Conservation (phyloP, 768 basidiomycete species). For the Amanita polypyramis region DNA sequence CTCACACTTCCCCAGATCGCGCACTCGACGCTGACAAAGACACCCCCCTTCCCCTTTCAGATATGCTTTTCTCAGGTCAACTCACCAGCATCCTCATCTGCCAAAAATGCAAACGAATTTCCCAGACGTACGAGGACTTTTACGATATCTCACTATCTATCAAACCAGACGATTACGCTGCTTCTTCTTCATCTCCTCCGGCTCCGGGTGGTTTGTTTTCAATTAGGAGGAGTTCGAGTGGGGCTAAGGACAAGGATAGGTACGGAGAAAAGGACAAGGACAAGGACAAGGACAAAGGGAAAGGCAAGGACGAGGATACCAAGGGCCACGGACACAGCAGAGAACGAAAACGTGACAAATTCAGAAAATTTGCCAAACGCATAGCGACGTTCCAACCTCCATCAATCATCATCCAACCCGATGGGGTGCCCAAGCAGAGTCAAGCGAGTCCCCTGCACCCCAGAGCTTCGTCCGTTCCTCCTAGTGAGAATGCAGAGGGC, state of each 20-base stretch:
- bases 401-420: not conserved
- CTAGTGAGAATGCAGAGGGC: conserved; percentile 19
- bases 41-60: conserved; percentile 35
- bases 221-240: not conserved
- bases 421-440: no score
- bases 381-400: conserved; percentile 29
- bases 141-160: conserved; percentile 88
- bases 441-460: conserved; percentile 13
- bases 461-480: conserved; percentile 53
- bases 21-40: not conserved
- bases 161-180: conserved; percentile 63
- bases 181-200: not conserved
- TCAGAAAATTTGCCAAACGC: conserved; percentile 65
- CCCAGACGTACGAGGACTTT: conserved; percentile 89
- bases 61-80: conserved; percentile 85
- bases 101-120: conserved; percentile 88
- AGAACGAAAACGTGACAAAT: conserved; percentile 65
- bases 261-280: not conserved
- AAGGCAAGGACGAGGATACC: conserved; percentile 11
- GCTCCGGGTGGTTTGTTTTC: not conserved
- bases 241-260: not conserved
- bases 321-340: conserved; percentile 15
- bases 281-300: not conserved
- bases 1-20: not conserved
- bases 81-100: conserved; percentile 90